A percentile compares a stretch with the other conserved stretches of the same genome.
Evolutionary conservation across 192 early-diverging fungal species (phyloP).

Genomic region (Geranomyces michiganensis): DNA sequence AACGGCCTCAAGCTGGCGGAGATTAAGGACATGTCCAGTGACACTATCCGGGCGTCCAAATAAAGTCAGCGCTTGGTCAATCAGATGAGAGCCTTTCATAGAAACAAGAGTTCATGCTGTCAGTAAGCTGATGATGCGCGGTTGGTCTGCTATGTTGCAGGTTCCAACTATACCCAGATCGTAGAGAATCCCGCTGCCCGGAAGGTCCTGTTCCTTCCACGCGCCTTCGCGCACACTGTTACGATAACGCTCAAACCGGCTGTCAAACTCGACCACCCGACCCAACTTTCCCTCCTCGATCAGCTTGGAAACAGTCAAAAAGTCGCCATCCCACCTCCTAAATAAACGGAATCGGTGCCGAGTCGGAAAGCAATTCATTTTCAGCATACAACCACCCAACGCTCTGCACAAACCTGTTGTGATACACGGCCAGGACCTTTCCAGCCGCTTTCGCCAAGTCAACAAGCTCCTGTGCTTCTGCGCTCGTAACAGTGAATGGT

Average conservation of each 20-base stretch:
- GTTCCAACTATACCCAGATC: slow-evolving; percentile 73
- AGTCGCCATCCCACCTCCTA: slow-evolving; percentile 77
- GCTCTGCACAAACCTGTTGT: slow-evolving; percentile 57
- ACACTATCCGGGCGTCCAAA: slow-evolving; percentile 70
- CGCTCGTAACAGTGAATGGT: slow-evolving; percentile 68
- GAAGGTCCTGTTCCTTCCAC: slow-evolving; percentile 69
- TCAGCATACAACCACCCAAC: too few relatives aligned
- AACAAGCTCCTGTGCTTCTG: slow-evolving; percentile 63
- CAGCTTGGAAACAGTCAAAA: slow-evolving; percentile 69
- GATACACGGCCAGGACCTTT: slow-evolving; percentile 69
- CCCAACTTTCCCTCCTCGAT: slow-evolving; percentile 59
- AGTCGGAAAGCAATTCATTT: too few relatives aligned
- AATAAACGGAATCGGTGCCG: too few relatives aligned
- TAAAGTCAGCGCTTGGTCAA: slow-evolving; percentile 55
- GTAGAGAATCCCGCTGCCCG: slow-evolving; percentile 74
- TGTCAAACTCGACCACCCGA: slow-evolving; percentile 72
- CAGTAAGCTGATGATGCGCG: not conserved
- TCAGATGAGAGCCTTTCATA: slow-evolving; percentile 36
- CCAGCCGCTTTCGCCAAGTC: slow-evolving; percentile 59
- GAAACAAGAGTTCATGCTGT: not conserved
- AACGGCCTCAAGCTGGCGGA: slow-evolving; percentile 60
- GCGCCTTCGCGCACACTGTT: slow-evolving; percentile 63
- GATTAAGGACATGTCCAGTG: slow-evolving; percentile 62
- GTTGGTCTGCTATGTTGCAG: not conserved
- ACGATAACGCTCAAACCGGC: slow-evolving; percentile 75